Percentiles rank a stretch among this genome's conserved stretches.
These are phyloP conservation scores for Quambalaria eucalypti DNA, from an alignment of 1,284 basidiomycete species.

Conservation along the genomic window DNA sequence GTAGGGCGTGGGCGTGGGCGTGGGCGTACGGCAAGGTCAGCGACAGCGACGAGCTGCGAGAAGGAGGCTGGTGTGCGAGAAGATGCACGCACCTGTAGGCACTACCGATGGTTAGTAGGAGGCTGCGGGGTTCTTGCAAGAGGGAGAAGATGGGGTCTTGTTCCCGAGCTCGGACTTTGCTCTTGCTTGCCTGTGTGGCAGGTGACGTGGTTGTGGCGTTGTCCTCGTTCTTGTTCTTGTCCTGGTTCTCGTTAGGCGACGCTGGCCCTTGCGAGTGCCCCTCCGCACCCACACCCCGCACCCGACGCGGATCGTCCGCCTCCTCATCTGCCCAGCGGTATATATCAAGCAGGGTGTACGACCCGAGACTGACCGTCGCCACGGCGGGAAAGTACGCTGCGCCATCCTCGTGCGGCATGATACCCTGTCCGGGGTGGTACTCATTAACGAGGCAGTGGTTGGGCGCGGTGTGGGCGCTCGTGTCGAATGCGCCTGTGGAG, in stretches of 20 bases:
- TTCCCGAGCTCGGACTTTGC: conserved; percentile 20
- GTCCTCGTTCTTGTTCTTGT: background rate
- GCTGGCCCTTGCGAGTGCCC: conserved; percentile 56
- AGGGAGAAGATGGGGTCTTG: conserved; percentile 35
- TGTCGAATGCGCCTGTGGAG: conserved; percentile 56
- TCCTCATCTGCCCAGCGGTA: conserved; percentile 56
- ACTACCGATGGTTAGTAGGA: conserved; percentile 34
- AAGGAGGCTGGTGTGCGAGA: background rate
- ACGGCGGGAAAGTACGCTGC: conserved; percentile 78
- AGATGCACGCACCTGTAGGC: conserved; percentile 25
- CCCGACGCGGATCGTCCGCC: conserved; percentile 11
- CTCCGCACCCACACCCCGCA: conserved; percentile 32
- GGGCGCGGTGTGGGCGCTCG: conserved; percentile 59
- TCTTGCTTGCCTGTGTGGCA: background rate
- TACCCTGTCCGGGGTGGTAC: conserved; percentile 80
- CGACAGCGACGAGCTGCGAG: background rate
- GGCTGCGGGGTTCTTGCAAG: conserved; percentile 38
- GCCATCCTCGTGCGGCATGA: conserved; percentile 81
- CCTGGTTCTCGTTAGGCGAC: conserved; percentile 50
- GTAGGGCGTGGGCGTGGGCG: no score
- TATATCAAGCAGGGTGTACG: conserved; percentile 74
- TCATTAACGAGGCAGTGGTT: conserved; percentile 65
- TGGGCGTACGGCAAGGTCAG: background rate
- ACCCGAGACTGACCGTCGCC: conserved; percentile 76
- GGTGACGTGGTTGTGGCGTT: background rate